Base-by-base conservation (phyloP, 306 rosid genomes). In the Pachyrhizus erosus region DNA sequence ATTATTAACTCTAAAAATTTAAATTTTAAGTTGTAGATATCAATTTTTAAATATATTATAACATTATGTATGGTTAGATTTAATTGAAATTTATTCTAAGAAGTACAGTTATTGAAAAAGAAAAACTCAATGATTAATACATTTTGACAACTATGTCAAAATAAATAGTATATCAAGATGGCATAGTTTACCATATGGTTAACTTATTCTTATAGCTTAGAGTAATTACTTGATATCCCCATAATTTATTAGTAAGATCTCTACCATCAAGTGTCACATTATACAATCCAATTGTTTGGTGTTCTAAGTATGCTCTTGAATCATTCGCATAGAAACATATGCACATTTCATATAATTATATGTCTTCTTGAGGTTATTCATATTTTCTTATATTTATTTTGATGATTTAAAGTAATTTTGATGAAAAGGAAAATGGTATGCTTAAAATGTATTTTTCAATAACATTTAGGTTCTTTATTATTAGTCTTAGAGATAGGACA, bases 211-310 rank as follows among this genome's bases (percentile, higher is more conserved):
- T 10, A 10, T 1, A 42, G 46, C 46, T 42, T 43, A 43, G 5
- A 43, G 49, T 43, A 79, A 39, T 81, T 40, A 92, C 97, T 91
- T 89, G 88, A 83, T 91, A 87, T 60, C 95, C 95, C 95, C 91
- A 91, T n/a, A 72, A 26, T 21, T 29, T 9, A 4, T 42, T 62
- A 34, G 80, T 70, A 39, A 89, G 42, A 81, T 91, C 93, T 83
- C 61, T 73, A 37, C 82, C 87, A 11, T 70, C 18, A 73, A 91
- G 80, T 70, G 6, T 58, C 48, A 91, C 93, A 3, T 27, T 48
- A 4, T 61, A 74, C 15, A 92, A 62, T 31, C 97, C 95, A 29
- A 75, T 80, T 66, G 75, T 82, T 81, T 37, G 84, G 9, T 72
- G 79, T 86, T 92, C 95, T 11, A 88, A 83, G 80, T 55, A 62